A percentile compares a stretch with the other conserved stretches of the same genome.
phyloP scores from a whole-genome alignment of 2,329 filamentous ascomycete species.

The Botrytis paeoniae region DNA sequence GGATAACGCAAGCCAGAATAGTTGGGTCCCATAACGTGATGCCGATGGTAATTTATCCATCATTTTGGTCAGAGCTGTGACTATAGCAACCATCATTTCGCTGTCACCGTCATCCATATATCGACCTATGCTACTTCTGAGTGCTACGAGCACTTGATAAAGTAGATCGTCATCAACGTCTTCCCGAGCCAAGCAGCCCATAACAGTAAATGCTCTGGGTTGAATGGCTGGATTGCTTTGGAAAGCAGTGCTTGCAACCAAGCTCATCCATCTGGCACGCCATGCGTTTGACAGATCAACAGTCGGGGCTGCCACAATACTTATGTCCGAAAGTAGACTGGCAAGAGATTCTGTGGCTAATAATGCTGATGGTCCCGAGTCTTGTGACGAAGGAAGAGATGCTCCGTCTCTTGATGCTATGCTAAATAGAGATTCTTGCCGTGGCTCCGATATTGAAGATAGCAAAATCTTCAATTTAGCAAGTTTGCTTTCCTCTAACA shows the following conservation, averaged over 20 bases:
- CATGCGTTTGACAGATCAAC: slow-evolving; percentile 65
- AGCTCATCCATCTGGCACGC: slow-evolving; percentile 71
- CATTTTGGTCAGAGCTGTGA: slow-evolving; percentile 67
- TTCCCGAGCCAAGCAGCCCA: slow-evolving; percentile 68
- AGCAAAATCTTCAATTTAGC: slow-evolving; percentile 50
- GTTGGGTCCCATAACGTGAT: slow-evolving; percentile 64
- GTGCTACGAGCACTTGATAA: slow-evolving; percentile 67
- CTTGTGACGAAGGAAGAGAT: slow-evolving; percentile 53
- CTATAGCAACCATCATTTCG: slow-evolving; percentile 67
- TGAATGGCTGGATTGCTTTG: slow-evolving; percentile 71
- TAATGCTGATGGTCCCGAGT: slow-evolving; percentile 42
- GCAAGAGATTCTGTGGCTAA: slow-evolving; percentile 59
- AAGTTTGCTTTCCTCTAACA: slow-evolving; percentile 54
- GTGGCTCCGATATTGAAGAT: slow-evolving; percentile 57
- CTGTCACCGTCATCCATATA: slow-evolving; percentile 62
- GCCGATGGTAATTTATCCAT: slow-evolving; percentile 65
- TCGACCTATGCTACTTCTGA: slow-evolving; percentile 62
- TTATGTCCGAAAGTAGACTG: slow-evolving; percentile 60
- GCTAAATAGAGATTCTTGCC: slow-evolving; percentile 55
- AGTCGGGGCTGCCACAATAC: slow-evolving; percentile 60
- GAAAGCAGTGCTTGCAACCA: slow-evolving; percentile 69
- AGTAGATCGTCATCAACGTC: slow-evolving; percentile 70
- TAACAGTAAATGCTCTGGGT: slow-evolving; percentile 65
- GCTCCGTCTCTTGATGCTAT: slow-evolving; percentile 51
- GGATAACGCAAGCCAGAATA: slow-evolving; percentile 69